phyloP scores from a whole-genome alignment of 1,139 yeast genomes.

The Blastobotrys indianensis region DNA sequence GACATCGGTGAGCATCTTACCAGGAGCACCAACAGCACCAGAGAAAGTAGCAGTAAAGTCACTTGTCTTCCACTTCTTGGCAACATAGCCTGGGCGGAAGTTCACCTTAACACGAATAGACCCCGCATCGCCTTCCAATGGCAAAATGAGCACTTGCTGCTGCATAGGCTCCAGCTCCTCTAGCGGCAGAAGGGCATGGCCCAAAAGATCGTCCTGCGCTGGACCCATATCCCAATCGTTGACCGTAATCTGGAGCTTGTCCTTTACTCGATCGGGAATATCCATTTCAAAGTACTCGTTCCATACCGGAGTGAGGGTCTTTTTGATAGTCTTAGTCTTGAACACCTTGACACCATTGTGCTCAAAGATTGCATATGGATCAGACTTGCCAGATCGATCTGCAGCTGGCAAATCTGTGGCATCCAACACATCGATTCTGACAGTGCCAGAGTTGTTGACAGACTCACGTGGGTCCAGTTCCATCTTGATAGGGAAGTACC shows the following conservation, averaged over 20 bases:
- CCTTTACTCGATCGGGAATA: constrained; percentile 55
- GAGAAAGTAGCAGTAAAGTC: constrained; percentile 24
- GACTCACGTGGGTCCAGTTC: constrained; percentile 70
- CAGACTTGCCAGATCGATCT: constrained; percentile 87
- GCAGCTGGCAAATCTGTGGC: constrained; percentile 76
- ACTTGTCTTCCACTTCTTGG: constrained; percentile 18
- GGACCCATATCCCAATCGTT: constrained; percentile 93
- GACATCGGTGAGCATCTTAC: constrained; percentile 29
- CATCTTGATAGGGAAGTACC: constrained; percentile 73
- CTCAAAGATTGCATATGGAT: constrained; percentile 72
- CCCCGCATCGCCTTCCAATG: constrained; percentile 38
- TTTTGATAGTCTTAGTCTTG: constrained; percentile 77
- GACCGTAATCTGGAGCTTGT: constrained; percentile 52
- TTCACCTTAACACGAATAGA: constrained; percentile 44
- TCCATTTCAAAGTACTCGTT: constrained; percentile 56
- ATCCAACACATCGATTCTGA: constrained; percentile 55
- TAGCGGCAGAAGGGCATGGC: constrained; percentile 57
- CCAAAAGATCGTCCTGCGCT: constrained; percentile 74
- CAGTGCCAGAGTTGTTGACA: constrained; percentile 66
- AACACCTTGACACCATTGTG: constrained; percentile 57
- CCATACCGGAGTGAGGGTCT: constrained; percentile 84
- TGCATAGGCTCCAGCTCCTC: constrained; percentile 54
- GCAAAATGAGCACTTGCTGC: constrained; percentile 48
- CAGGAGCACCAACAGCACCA: constrained; percentile 21
- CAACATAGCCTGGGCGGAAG: constrained; percentile 66